Base-by-base conservation (phyloP, 2,329 filamentous ascomycete species). In the Colletotrichum musae region DNA sequence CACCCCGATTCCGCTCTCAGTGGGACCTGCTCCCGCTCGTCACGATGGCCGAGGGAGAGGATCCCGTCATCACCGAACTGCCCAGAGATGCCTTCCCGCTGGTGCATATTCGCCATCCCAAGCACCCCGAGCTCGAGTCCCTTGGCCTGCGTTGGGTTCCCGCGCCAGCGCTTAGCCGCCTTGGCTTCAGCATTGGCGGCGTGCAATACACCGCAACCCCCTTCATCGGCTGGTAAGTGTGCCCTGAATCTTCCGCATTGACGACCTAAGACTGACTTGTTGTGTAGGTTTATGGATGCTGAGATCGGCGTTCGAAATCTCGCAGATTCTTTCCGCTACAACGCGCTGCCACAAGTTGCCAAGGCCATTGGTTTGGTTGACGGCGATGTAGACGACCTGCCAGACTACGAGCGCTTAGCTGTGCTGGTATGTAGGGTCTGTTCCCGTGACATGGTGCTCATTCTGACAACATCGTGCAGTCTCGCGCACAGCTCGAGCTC, bases 71-170 rank as follows among this genome's bases (percentile, higher is more conserved):
- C 56, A 70, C 67, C 18, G 67, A 70, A 28, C 62, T 70, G 2
- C 67, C 67, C 32, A 67, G 60, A 18, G 51, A 67, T 45, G 67
- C 67, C 5, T 70, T 70, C 28, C 67, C 67, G 26, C 51, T 67
- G 36, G 67, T 70, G 16, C 62, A 67, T 32, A 70, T 70, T 18
- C 67, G 67, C 18, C 67, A 70, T 58, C 67, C 67, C 4, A 70
- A 70, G 63, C 51, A 70, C 43, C 67, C 67, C 9, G 63, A 24
- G 21, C 67, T 70, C 36, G 67, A 67, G 43, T 67, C 51, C 13
- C 56, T 70, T 56, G 67, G 67, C 51, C 51, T 70, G 51, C 67
- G 62, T 47, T 70, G 67, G 67, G 67, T 70, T 57, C 67, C 67
- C n/a, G 67, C 67, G 10, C 67, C 67, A 18, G 67, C 67, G 39